Base-by-base conservation (phyloP, 345 rosid species). In the Eucalyptus cloeziana region DNA sequence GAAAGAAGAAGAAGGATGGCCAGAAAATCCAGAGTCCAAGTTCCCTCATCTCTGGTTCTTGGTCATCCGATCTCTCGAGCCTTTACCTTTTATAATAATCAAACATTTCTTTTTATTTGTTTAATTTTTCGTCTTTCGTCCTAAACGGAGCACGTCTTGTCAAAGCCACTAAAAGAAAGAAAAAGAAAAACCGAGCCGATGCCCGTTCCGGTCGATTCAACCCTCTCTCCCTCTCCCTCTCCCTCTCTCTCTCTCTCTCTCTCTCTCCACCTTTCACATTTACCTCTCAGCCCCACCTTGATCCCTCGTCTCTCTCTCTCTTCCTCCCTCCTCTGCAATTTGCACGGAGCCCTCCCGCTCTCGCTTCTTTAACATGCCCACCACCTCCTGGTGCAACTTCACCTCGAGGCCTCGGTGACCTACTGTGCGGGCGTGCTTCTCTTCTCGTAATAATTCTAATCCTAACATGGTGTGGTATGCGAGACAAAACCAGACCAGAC, bases 311-410 rank as follows among this genome's bases (percentile, higher is more conserved):
- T 33, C 24, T 31, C 83, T 76, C 15, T 31, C 22, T 4, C 79
- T 10, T 44, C 24, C 16, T 76, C 2, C 43, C 8, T 76, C 25
- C 85, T 44, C 47, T 76, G 85, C 47, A 22, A 76, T 76, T 76
- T 40, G 47, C 85, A 40, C 47, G 44, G 47, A 76, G 85, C 85
- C 85, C 47, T 76, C 85, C 47, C 15, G 85, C 85, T 76, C 30
- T 40, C 85, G 85, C 85, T 40, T 76, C 85, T 76, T 40, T 89
- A 89, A 44, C 91, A 91, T 92, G 92, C 56, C 56, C 49, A 89
- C 89, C 85, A 89, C 88, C 87, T 87, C 79, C 87, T 31, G 93
- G 94, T 95, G 95, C 94, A 96, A 94, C 93, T 94, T 93, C 95
- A 92, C 92, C 91, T 91, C 95, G 89, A 87, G 88, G 33, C 87